Evolutionary conservation across 306 rosid genomes (phyloP), one percentile per base, ranked within the genome.

Genomic region (Pyrus betulifolia): DNA sequence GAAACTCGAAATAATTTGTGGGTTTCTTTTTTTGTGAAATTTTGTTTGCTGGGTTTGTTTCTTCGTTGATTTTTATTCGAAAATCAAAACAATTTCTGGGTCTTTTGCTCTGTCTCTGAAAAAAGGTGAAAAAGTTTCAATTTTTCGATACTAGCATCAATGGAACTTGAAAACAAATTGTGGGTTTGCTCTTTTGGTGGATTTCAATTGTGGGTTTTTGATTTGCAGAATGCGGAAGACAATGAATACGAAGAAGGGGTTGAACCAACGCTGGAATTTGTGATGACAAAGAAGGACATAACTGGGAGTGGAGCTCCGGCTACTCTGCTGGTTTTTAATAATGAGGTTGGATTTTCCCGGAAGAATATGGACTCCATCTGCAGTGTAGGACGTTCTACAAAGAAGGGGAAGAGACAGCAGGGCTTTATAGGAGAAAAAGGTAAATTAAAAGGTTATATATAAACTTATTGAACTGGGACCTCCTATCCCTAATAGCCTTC

Each of bases 361-460:
- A 58, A 44, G 67, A 80, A 74, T 60, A 80, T 80, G 28, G 79
- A 80, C 3, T 80, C 79, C 1, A 51, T 80, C 31, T 74, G 44
- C 57, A 45, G 75, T n/a, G 63, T 74, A 1, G 79, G 83, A 14
- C 44, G 75, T 17, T 80, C 83, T 8, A 74, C 75, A 19, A 80
- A 80, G 8, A 59, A 80, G 66, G 83, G 79, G 7, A 80, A 74
- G 21, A 57, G 70, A 17, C 22, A 28, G 38, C 55, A 15, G 55
- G 55, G 55, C 18, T 51, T 51, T 51, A 51, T 51, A 2, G 55
- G 55, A 5, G 55, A 51, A 51, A 51, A 51, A 5, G 55, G 55
- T 51, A 51, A 51, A 51, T 18, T 49, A 49, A 40, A 57, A 79
- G 64, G 74, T 49, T 49, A 51, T 51, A 5, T 51, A 6, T 51